Percentiles rank a stretch among this genome's conserved stretches.
Evolutionary conservation across 176 grass and related monocot genomes (phyloP).

Genomic region (Ananas comosus): DNA sequence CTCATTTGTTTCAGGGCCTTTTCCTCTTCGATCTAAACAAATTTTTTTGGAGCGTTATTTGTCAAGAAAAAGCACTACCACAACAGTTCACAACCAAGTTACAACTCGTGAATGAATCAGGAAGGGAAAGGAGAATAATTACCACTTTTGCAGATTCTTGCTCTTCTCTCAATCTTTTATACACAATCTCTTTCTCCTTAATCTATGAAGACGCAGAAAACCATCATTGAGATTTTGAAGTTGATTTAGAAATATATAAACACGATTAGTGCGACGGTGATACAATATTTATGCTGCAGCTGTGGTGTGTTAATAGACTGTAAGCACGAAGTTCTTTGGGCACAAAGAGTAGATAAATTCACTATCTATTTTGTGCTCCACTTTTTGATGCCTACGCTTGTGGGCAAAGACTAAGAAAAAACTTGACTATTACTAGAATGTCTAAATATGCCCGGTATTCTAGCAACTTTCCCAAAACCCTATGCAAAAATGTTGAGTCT

Average conservation of each 20-base stretch:
- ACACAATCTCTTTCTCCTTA: constrained; percentile 75
- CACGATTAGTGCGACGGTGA: too few species aligned
- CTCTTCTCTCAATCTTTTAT: constrained; percentile 84
- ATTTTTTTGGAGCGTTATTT: constrained; percentile 13
- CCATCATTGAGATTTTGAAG: neutral
- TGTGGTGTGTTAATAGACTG: too few species aligned
- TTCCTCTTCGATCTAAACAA: constrained; percentile 82
- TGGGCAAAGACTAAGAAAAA: too few species aligned
- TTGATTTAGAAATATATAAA: neutral
- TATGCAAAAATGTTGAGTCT: too few species aligned
- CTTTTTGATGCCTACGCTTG: too few species aligned
- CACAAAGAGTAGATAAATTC: too few species aligned
- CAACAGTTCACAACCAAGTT: neutral
- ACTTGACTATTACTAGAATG: too few species aligned
- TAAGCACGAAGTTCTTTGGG: too few species aligned
- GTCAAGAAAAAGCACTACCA: neutral
- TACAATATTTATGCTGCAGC: too few species aligned
- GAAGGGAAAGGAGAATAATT: neutral
- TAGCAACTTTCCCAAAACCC: too few species aligned
- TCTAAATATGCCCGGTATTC: too few species aligned
- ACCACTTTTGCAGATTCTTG: constrained; percentile 73
- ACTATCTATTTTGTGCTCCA: too few species aligned
- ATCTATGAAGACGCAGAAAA: constrained; percentile 22
- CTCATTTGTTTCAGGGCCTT: constrained; percentile 88
- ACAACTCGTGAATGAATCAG: neutral